phyloP scores from a whole-genome alignment of 768 basidiomycete genomes.

The Lactarius hatsudake region DNA sequence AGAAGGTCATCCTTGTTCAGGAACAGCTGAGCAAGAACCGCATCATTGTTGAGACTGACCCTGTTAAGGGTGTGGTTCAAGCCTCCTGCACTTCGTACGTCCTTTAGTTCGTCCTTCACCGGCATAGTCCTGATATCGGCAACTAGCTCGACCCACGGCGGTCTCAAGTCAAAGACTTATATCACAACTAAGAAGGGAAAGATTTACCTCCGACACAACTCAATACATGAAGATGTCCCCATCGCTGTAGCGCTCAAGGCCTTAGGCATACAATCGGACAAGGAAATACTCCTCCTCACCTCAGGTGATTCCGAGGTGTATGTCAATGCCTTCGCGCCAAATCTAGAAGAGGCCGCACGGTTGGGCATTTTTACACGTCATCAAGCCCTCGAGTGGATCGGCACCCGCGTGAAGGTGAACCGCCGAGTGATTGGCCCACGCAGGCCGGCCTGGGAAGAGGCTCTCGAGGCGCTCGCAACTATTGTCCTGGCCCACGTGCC shows the following conservation, averaged over 20 bases:
- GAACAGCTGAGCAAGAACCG: slow-evolving; percentile 99
- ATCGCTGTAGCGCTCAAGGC: slow-evolving; percentile 96
- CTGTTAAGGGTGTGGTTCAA: slow-evolving; percentile 84
- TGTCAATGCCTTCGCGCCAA: slow-evolving; percentile 82
- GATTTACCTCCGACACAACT: slow-evolving; percentile 97
- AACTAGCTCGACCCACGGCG: slow-evolving; percentile 71
- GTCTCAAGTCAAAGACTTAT: slow-evolving; percentile 95
- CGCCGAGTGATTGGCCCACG: slow-evolving; percentile 76
- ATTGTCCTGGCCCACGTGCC: slow-evolving; percentile 97
- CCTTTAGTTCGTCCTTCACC: slow-evolving; percentile 6
- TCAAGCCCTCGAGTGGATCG: slow-evolving; percentile 94
- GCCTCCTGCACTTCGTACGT: slow-evolving; percentile 95
- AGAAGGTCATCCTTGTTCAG: slow-evolving; percentile 98
- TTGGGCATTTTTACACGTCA: slow-evolving; percentile 88
- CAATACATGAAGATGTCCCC: slow-evolving; percentile 94
- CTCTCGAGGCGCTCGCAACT: slow-evolving; percentile 92
- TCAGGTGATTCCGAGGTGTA: slow-evolving; percentile 90
- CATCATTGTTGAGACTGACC: slow-evolving; percentile 96
- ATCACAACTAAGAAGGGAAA: slow-evolving; percentile 92
- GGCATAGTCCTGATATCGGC: slow-evolving; percentile 17
- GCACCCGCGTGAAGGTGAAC: slow-evolving; percentile 87
- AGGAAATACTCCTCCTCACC: slow-evolving; percentile 92
- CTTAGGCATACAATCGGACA: slow-evolving; percentile 93
- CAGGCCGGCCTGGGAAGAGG: slow-evolving; percentile 90
- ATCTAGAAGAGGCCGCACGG: slow-evolving; percentile 91